Evolutionary conservation across 2,329 filamentous ascomycete species (phyloP), one percentile per base, ranked within the genome.

Genomic region (Penicillium corylophilum): DNA sequence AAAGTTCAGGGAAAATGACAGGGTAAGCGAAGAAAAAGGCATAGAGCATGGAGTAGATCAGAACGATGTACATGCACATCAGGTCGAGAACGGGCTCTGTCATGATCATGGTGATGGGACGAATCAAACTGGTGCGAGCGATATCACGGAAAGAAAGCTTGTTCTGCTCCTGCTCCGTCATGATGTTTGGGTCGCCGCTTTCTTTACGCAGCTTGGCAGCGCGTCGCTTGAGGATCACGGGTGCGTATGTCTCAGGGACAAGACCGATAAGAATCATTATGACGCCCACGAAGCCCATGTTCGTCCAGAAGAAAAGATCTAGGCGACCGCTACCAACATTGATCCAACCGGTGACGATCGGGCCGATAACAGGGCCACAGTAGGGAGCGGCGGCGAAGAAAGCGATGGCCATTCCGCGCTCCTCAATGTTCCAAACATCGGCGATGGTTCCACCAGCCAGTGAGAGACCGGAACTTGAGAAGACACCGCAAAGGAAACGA

Each of bases 391-490:
- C 88, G 2, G 82, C 86, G 67, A 92, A 93, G 15, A 86, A 86
- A 1, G 88, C 88, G 85, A 93, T 92, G 36, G 89, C 87, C 6
- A 91, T 85, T 61, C 89, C 89, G 24, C 89, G 80, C 70, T 93
- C 88, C 65, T 91, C 88, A 43, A 85, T 87, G 52, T 74, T 82
- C 88, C 88, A 93, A 20, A 92, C 73, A 72, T 93, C 89, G 7
- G 64, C 64, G 22, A 67, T 66, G 5, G 65, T 66, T 4, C 65
- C 64, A 13, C 65, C 65, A 10, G 64, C 65, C 1, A 68, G 53
- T 0, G 66, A 64, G 5, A 67, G 58, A 0, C 62, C 63, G 0
- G 65, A 67, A 24, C 64, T 66, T 3, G 63, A 63, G 45, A 70
- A 69, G 10, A 70, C 61, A 18, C 67, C 67, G 18, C 61, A 63